Evolutionary conservation across 768 basidiomycete genomes (phyloP).

Genomic region (Gymnopilus junonius): DNA sequence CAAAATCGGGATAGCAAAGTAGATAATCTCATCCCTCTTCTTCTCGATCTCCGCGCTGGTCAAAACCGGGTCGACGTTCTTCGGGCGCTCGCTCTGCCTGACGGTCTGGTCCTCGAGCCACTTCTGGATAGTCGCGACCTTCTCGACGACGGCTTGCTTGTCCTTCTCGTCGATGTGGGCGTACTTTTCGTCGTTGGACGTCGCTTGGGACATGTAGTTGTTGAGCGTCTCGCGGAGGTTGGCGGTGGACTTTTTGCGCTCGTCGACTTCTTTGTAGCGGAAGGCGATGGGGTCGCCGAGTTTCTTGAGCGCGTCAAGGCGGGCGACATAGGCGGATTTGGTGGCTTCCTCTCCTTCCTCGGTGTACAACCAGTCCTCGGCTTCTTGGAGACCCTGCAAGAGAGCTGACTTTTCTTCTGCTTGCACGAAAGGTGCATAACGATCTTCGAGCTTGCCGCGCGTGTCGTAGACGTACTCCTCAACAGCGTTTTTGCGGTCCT

Average conservation of each 20-base stretch:
- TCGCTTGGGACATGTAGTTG: constrained; percentile 82
- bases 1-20: constrained; percentile 88
- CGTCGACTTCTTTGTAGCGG: constrained; percentile 84
- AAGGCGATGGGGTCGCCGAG: constrained; percentile 87
- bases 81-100: constrained; percentile 85
- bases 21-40: constrained; percentile 92
- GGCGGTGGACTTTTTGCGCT: constrained; percentile 72
- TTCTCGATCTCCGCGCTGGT: constrained; percentile 83
- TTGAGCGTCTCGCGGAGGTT: constrained; percentile 89
- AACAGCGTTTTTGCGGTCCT: constrained; percentile 98
- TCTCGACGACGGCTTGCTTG: constrained; percentile 85
- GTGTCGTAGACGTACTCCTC: constrained; percentile 99
- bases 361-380: constrained; percentile 97
- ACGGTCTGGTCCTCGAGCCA: constrained; percentile 95
- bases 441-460: constrained; percentile 89
- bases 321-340: constrained; percentile 91
- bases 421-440: constrained; percentile 79
- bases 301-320: constrained; percentile 81
- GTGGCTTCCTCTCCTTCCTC: constrained; percentile 96
- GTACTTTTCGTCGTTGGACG: constrained; percentile 83
- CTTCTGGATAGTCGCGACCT: constrained; percentile 86
- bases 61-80: constrained; percentile 87
- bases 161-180: constrained; percentile 91
- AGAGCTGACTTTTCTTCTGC: constrained; percentile 79
- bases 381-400: constrained; percentile 67